Percentiles rank a stretch among this genome's conserved stretches.
These are phyloP conservation scores for Arachis hypogaea DNA, from an alignment of 306 rosid genomes.

Conservation along the genomic window DNA sequence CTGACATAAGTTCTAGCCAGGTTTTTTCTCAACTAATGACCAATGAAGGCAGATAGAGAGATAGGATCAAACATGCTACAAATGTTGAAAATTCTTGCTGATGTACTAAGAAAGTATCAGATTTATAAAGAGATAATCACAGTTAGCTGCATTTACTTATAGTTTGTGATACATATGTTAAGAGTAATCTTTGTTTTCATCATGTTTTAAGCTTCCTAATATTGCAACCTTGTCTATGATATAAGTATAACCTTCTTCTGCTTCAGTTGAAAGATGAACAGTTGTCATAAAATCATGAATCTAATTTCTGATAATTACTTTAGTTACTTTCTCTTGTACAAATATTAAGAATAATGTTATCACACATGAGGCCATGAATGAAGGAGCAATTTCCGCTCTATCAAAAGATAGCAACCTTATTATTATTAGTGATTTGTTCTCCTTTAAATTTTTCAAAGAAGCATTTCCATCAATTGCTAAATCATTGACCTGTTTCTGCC, in stretches of 20 bases:
- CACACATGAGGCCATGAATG: neutral
- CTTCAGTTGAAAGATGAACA: conserved; percentile 1
- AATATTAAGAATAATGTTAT: too few species aligned
- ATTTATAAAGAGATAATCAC: conserved; percentile 35
- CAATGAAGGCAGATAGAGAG: conserved; percentile 72
- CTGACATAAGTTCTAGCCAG: conserved; percentile 56
- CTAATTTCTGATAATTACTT: neutral
- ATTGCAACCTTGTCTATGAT: too few species aligned
- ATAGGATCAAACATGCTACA: conserved; percentile 32
- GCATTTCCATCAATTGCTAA: conserved; percentile 1
- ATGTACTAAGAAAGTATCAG: conserved; percentile 6
- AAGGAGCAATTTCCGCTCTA: too few species aligned
- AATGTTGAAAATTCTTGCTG: conserved; percentile 22
- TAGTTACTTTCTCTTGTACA: too few species aligned
- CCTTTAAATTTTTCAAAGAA: too few species aligned
- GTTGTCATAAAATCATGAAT: neutral
- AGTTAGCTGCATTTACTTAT: conserved; percentile 33
- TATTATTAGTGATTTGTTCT: too few species aligned
- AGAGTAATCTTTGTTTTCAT: conserved; percentile 14
- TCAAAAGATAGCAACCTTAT: too few species aligned
- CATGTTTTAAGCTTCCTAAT: too few species aligned
- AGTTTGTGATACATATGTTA: conserved; percentile 27
- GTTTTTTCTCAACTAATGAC: conserved; percentile 82
- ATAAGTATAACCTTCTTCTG: neutral
- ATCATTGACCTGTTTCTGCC: neutral